These are phyloP conservation scores for Pseudogymnoascus sp. DNA, from an alignment of 2,329 filamentous ascomycete genomes.

Conservation along the genomic window DNA sequence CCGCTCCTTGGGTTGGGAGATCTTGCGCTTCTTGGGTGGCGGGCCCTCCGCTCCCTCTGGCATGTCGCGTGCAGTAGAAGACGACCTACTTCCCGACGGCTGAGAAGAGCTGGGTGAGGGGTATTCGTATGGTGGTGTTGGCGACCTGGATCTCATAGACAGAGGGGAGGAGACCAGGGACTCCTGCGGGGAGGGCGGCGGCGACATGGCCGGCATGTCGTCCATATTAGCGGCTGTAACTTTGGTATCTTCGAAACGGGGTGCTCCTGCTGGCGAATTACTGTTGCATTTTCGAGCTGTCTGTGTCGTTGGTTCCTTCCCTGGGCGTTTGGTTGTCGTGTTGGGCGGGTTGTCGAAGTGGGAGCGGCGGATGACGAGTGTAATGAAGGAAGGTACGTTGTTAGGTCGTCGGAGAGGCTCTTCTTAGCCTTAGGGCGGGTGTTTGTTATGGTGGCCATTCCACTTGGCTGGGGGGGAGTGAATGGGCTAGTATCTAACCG, in stretches of 20 bases:
- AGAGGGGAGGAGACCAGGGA: constrained; percentile 27
- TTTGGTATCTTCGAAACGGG: neutral
- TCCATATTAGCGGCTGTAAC: neutral
- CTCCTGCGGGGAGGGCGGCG: neutral
- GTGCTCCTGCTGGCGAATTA: neutral
- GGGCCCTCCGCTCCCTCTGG: constrained; percentile 41
- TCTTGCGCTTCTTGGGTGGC: constrained; percentile 68
- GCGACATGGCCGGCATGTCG: neutral
- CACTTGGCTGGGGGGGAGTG: neutral
- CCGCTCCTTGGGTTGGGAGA: constrained; percentile 56
- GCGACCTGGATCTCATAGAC: constrained; percentile 29
- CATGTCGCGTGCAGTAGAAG: constrained; percentile 18
- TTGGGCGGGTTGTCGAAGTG: neutral
- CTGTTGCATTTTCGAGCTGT: neutral
- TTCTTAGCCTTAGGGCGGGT: constrained; percentile 1
- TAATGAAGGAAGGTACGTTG: constrained; percentile 6
- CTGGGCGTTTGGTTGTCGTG: neutral
- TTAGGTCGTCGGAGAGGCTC: neutral
- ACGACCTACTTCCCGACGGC: constrained; percentile 19
- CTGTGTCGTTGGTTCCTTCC: neutral
- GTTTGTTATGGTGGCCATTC: neutral
- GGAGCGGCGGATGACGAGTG: neutral
- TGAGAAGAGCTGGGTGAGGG: constrained; percentile 25
- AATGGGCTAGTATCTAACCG: neutral
- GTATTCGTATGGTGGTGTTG: constrained; percentile 24